Evolutionary conservation across 345 rosid species (phyloP).

Genomic region (Orychophragmus violaceus): DNA sequence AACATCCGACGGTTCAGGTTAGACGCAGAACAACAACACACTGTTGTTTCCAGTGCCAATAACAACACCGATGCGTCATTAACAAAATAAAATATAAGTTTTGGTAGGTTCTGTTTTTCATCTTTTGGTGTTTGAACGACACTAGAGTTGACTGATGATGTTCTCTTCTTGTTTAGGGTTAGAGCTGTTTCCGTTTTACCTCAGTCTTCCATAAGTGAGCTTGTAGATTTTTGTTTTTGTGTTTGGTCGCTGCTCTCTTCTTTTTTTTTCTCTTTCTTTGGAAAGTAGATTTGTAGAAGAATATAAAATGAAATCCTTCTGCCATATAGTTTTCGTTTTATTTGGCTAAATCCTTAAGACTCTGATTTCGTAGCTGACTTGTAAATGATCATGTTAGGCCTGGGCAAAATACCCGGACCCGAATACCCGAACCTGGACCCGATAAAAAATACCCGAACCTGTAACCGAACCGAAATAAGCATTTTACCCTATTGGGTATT

Average conservation of each 20-base stretch:
- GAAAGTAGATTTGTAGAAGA: not conserved
- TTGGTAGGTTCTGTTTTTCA: not conserved
- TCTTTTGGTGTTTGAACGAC: not conserved
- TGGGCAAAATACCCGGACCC: too few relatives aligned
- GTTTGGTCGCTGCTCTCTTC: not conserved
- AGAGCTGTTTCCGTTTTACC: not conserved
- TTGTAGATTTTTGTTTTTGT: not conserved
- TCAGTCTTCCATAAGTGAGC: not conserved
- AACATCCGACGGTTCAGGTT: not conserved
- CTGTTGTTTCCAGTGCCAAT: not conserved
- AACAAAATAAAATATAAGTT: not conserved
- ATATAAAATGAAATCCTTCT: not conserved
- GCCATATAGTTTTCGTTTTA: not conserved
- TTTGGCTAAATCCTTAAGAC: too few relatives aligned
- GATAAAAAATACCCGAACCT: too few relatives aligned
- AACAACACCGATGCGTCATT: not conserved
- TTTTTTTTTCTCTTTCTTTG: not conserved
- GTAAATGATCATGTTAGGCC: too few relatives aligned
- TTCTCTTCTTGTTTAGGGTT: not conserved
- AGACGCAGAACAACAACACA: not conserved
- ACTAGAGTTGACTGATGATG: not conserved
- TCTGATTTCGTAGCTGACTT: too few relatives aligned
- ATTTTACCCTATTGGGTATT: too few relatives aligned
- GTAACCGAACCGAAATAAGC: too few relatives aligned
- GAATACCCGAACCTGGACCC: too few relatives aligned